Conservation (phyloP, 257 asterid genomes). For the Solanum chiquidenum region DNA sequence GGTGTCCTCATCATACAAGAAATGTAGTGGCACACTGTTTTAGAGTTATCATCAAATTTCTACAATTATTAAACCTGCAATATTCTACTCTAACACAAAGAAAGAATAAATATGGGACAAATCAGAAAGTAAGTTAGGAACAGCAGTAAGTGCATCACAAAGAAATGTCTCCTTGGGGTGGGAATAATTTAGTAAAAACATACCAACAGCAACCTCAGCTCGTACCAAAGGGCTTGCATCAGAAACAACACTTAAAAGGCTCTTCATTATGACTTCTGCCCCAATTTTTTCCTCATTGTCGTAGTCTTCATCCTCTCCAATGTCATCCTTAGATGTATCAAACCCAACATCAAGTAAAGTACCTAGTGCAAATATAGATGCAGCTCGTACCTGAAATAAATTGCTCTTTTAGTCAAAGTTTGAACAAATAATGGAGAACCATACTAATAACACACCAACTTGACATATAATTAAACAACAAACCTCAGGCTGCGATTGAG, state of each 20-base stretch:
- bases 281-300: slow-evolving; percentile 79
- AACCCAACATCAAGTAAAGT: slow-evolving; percentile 72
- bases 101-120: not conserved
- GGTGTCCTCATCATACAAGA: not conserved
- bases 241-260: slow-evolving; percentile 62
- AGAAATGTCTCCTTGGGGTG: not conserved
- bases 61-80: not conserved
- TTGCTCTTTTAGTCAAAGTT: not conserved
- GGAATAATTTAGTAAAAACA: slow-evolving; percentile 4
- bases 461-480: not conserved
- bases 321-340: slow-evolving; percentile 64
- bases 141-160: not conserved
- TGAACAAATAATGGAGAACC: not conserved
- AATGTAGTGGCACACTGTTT: not conserved
- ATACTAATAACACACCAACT: not conserved
- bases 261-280: slow-evolving; percentile 65
- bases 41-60: not conserved
- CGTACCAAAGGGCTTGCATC: slow-evolving; percentile 97
- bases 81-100: not conserved
- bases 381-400: slow-evolving; percentile 74
- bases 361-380: slow-evolving; percentile 89
- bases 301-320: slow-evolving; percentile 53
- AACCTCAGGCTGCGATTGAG: slow-evolving; percentile 98
- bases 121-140: not conserved
- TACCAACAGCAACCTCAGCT: slow-evolving; percentile 97